Evolutionary conservation across 2,329 filamentous ascomycete species (phyloP), one percentile per base, ranked within the genome.

Genomic region (Colletotrichum aenigma): DNA sequence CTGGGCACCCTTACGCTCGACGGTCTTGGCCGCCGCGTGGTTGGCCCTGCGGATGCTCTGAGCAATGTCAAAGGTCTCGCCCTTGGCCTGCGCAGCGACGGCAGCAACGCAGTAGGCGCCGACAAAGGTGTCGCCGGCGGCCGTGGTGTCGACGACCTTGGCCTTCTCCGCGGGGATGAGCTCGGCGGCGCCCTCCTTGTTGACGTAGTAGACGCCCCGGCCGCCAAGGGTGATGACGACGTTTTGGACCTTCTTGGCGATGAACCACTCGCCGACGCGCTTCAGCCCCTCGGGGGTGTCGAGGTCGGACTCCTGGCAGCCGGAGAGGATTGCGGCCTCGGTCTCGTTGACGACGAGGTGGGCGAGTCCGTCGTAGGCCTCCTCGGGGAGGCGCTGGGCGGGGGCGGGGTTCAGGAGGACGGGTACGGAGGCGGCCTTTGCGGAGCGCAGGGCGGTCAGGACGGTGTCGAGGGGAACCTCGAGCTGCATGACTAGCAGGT

Each of bases 51-150:
- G 79, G 70, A 87, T 81, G 32, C 93, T 92, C 2, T 88, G 86
- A 74, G 90, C 90, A 60, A 94, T 88, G 73, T 90, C 88, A 73
- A 92, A 90, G 15, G 74, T 76, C 15, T 72, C 80, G 30, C 75
- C 79, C 32, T 71, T 78, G 58, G 75, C 77, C 43, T 78, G 79
- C n/a, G 81, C 82, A 68, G 82, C 88, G 52, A 95, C 94, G 34
- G 94, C 90, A 73, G 92, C 91, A 30, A 97, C 91, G 4, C 95
- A 94, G 83, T 98, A 98, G 26, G 92, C 94, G 3, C 97, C 96
- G 7, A 97, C 95, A 85, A 98, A 98, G 0, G 96, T 98, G 83
- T 98, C 96, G 0, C 96, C 96, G 7, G 97, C 97, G 3, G 94
- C 96, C 9, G 96, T 98, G 2, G 96, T 98, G 83, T 98, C 96